Base-by-base conservation (phyloP, 2,329 filamentous ascomycete species). In the Beauveria medogensis region DNA sequence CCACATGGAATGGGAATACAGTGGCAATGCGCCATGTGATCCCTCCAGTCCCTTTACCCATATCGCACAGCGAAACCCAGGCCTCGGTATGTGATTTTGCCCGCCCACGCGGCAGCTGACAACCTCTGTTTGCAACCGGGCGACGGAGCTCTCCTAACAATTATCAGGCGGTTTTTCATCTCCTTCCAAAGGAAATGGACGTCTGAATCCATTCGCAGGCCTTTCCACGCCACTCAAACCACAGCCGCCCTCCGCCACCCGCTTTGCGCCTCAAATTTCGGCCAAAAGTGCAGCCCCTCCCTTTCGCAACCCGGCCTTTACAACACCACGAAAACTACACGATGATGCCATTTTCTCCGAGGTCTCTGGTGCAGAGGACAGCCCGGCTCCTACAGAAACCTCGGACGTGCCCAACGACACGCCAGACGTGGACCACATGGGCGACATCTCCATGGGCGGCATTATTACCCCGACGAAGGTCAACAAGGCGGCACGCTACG, bases 1-100 rank as follows among this genome's bases (percentile, higher is more conserved):
- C 63, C 83, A 77, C 64, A 88, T 88, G 85, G 85, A 87, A 67
- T 88, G 82, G 82, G 82, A 87, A 69, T 87, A 84, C 70, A 80
- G 86, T 66, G 78, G 77, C 63, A 72, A 75, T 53, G 83, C 80
- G 2, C 83, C 83, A 20, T 72, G 84, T 63, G 85, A 87, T 72
- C 79, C 78, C 20, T 83, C 82, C 10, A 86, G 84, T 64, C 85
- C 85, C 2, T 87, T 87, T 70, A 77, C 80, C 22, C 81, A 84
- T 64, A 77, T 81, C 43, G 75, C 77, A 1, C 78, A 72, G 67
- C 71, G 68, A 54, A 69, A 71, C 47, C 69, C 72, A 53, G 72
- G 76, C 55, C 76, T 74, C 64, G 72, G 81, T 82, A 63, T 65
- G 76, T 73, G 47, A 20, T 26, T 12, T 58, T 43, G 37, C 26